Conservation (phyloP, 208 protist species). For the Leishmania amazonensis region DNA sequence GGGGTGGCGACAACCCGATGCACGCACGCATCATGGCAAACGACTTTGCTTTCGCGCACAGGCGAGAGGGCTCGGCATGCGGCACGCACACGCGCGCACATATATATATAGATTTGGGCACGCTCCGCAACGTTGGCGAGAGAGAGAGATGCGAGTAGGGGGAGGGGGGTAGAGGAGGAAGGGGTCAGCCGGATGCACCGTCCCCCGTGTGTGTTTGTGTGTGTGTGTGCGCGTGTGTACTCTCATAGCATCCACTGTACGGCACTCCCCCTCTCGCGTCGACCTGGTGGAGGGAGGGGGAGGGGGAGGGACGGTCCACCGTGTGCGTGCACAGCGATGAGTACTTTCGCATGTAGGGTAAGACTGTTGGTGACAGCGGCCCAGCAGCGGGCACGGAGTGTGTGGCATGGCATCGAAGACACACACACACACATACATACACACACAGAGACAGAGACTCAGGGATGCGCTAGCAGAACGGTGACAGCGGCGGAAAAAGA, state of each 20-base stretch:
- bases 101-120: background rate
- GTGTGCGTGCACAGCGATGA: background rate
- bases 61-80: background rate
- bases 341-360: background rate
- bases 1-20: background rate
- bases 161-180: background rate
- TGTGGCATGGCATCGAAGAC: background rate
- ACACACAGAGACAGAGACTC: background rate
- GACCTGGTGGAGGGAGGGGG: background rate
- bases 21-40: background rate
- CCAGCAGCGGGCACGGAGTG: background rate
- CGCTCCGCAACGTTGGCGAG: too few relatives aligned
- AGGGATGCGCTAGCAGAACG: background rate
- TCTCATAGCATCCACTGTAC: background rate
- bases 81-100: background rate
- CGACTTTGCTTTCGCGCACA: background rate
- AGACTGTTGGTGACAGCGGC: background rate
- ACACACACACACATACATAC: background rate
- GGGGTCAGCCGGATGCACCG: background rate
- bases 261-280: background rate
- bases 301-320: too few relatives aligned
- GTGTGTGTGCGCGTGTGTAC: background rate
- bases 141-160: background rate
- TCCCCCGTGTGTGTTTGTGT: background rate
- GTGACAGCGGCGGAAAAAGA: background rate